Base-by-base conservation (phyloP, 495 filamentous ascomycete genomes). In the Penicillium manginii region DNA sequence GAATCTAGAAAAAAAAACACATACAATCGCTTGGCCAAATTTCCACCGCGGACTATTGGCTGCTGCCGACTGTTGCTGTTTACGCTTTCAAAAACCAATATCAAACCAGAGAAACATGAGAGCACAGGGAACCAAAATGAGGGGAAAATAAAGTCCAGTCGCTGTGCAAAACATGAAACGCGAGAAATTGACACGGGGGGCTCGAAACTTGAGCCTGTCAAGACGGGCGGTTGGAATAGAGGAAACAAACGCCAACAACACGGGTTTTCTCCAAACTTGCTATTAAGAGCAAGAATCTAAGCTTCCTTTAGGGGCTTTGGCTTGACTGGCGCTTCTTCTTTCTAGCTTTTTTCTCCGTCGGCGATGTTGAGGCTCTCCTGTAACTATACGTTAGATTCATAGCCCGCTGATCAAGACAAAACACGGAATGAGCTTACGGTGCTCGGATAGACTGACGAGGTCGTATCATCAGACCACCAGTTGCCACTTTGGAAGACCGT, bases 381-480 rank as follows among this genome's bases (percentile, higher is more conserved):
- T 18, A n/a, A n/a, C n/a, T n/a, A 43, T 17, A 21, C 2, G 40
- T 43, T 43, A 43, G 17, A 37, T 37, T n/a, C 9, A 37, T 15
- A n/a, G 14, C 2, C 11, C 4, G 15, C n/a, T 2, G n/a, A 17
- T 18, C 17, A 2, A 8, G n/a, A 18, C n/a, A 19, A 19, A 6
- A 19, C 1, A 19, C 2, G 40, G n/a, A 9, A 7, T 17, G 17
- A 43, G 15, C 40, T 17, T 43, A 43, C 40, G n/a, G 5, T 17
- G 17, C 8, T 19, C 40, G 15, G 15, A n/a, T 39, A 39, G 18
- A 26, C 10, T 26, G 45, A 47, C 45, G 23, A 17, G 19, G 57
- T 31, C 70, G 66, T 45, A 63, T 70, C 61, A 63, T 63, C 7
- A 54, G 4, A 5, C 73, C 79, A 40, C 79, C 80, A 57, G 76